Evolutionary conservation across 2,329 filamentous ascomycete species (phyloP), one percentile per base, ranked within the genome.

Genomic region (Claviceps sp.): DNA sequence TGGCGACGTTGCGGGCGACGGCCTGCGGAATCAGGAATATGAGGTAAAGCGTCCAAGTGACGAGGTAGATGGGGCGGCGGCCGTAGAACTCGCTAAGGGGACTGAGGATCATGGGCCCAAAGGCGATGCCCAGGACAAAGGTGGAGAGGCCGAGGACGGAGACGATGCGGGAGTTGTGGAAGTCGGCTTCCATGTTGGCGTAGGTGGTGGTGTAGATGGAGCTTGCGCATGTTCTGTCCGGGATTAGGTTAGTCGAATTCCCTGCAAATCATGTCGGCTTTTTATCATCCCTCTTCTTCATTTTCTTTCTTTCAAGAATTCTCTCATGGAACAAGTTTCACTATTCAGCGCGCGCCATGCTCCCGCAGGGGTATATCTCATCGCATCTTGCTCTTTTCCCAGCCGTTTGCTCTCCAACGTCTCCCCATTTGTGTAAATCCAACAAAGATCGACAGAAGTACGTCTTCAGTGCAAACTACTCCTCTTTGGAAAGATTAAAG

Each of bases 181-280:
- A 94, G 53, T 94, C 86, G 26, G 73, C 69, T 55, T 83, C 80
- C 67, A 95, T 80, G 66, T 93, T 85, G 17, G 61, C 63, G 65
- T 95, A 96, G 0, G 86, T 93, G 13, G 80, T 80, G 0, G 88
- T 91, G 67, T 96, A 95, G 59, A 95, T 81, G n/a, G 88, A 93
- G 47, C 85, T 90, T 1, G 86, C 80, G 63, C 84, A 88, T 8
- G 89, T 95, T 50, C 85, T 89, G 34, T 50, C 4, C 16, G 40
- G 36, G 46, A 13, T 2, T 16, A 13, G 22, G 37, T 48, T 8
- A 48, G 46, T 29, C 13, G 20, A 22, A 5, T 14, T 46, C 6
- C 14, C n/a, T 34, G 29, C 9, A 34, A 34, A 3, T 1, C 29
- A 34, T 34, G 9, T 34, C 9, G 29, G 9, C 29, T 37, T 46